Evolutionary conservation across 371 early-diverging fungal genomes (phyloP), one percentile per base, ranked within the genome.

Genomic region (Rhizopus sp.): DNA sequence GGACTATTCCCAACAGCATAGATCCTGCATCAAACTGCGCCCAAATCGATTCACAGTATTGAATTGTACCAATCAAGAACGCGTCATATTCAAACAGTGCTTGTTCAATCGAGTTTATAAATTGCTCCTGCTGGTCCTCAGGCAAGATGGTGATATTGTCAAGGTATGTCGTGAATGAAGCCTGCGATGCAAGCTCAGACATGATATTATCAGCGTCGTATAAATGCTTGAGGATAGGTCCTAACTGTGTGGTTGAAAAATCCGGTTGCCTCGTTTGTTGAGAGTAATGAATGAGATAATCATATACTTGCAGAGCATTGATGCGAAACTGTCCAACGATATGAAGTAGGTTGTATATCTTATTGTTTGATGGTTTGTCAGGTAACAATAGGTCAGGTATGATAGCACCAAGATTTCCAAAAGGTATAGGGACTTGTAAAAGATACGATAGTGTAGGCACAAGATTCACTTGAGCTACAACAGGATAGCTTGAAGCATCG

Each of bases 1-100:
- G 53, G 0, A 66, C 39, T 0, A 90, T 75, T 3, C 93, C 93
- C 0, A 78, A 55, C 0, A 68, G 50, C 78, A 93, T 92, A 23
- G 78, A 72, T 1, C 74, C 75, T 0, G 86, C 72, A 49, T 96
- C 94, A 65, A 98, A 98, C 35, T 93, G 92, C 5, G 96, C 94
- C 97, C 98, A 98, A 42, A 92, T 84, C 16, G 82, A 72, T 12
- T 93, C 85, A 53, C 92, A 88, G 17, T 85, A 84, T 9, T 82
- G 76, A 30, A 96, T 75, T 0, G 90, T 80, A 10, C 70, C 65
- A 2, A 89, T 74, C 48, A 89, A 69, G 53, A 91, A 94, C 4
- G 67, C 64, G 34, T 83, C 78, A 60, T 92, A 91, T 6, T 59
- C 64, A 34, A 72, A 41, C 5, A 83, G 44, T 1, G 72, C 70